Evolutionary conservation across 371 early-diverging fungal genomes (phyloP).

Genomic region (Capillidium rhysosporum): DNA sequence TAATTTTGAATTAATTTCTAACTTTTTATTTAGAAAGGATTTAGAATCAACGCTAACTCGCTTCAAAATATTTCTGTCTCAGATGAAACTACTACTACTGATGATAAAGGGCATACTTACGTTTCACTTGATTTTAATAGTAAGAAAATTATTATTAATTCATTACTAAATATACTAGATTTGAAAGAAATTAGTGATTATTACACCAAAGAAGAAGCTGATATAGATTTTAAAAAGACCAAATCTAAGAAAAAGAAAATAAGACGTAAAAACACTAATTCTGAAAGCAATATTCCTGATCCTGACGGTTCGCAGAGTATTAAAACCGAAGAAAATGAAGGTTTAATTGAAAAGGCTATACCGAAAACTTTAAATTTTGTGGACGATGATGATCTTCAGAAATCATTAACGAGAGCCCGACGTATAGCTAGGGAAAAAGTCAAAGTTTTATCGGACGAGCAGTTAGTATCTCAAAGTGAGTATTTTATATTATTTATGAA

Average conservation of each 20-base stretch:
- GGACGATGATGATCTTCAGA: conserved; percentile 86
- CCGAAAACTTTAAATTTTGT: conserved; percentile 35
- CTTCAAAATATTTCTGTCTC: conserved; percentile 8
- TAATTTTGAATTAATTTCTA: neutral
- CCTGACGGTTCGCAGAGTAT: neutral
- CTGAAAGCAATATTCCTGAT: neutral
- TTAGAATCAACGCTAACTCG: conserved; percentile 1
- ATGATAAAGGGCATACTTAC: no score
- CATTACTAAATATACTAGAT: neutral
- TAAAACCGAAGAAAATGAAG: neutral
- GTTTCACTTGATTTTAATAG: neutral
- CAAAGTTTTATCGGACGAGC: conserved; percentile 33
- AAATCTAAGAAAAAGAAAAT: conserved; percentile 35
- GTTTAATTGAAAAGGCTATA: conserved; percentile 2
- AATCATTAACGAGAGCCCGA: conserved; percentile 54
- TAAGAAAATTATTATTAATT: neutral
- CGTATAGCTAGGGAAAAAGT: conserved; percentile 32
- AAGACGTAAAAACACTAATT: conserved; percentile 11
- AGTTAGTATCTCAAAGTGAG: conserved; percentile 16
- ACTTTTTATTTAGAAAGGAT: conserved; percentile 6
- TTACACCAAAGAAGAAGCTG: conserved; percentile 76
- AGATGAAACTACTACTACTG: conserved; percentile 7
- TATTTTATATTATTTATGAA: neutral
- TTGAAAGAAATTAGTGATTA: conserved; percentile 24
- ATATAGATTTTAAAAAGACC: conserved; percentile 52